Base-by-base conservation (phyloP, 768 basidiomycete genomes). In the Xerocomellus chrysenteron region DNA sequence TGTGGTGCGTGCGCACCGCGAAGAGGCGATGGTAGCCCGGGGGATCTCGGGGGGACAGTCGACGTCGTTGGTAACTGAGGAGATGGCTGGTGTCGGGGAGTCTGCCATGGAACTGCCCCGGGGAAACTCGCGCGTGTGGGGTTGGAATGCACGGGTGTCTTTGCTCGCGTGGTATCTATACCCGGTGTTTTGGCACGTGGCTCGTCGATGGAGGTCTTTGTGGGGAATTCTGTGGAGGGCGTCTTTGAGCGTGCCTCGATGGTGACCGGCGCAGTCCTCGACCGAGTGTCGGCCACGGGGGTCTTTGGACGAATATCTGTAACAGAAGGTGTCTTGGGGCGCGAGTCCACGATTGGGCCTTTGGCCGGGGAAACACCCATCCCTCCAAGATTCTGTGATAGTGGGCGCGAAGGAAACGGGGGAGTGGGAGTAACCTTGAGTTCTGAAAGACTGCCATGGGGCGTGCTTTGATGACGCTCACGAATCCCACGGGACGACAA, bases 381-480 rank as follows among this genome's bases (percentile, higher is more conserved):
- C 44, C 30, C 57, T 17, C 43, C 57, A 33, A 58, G 13, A 56
- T 49, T 66, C 67, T 67, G 71, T 61, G 68, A 56, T 5, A 58
- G 11, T 12, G 63, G 57, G 9, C 48, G 60, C 1, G 56, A 64
- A 47, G 67, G 11, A 42, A 59, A 35, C 5, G 40, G 12, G 2
- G 68, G 64, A 14, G 65, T 59, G 11, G 64, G 44, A 0, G 36
- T n/a, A 36, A 42, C 55, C 35, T 60, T 64, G 36, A 59, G 58
- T 42, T 67, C 68, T 28, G 64, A 55, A 19, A 53, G 14, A 37
- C 50, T 51, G 5, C 57, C 59, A n/a, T 61, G 65, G 0, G 82
- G 79, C 6, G 79, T 80, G 61, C 81, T 85, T 48, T 77, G 75
- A 13, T 78, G 82, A 49, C 82, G 78, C 58, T 82, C 80, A 36